phyloP scores from a whole-genome alignment of 371 early-diverging fungal species.

The Amoeboaphelidium protococcarum region DNA sequence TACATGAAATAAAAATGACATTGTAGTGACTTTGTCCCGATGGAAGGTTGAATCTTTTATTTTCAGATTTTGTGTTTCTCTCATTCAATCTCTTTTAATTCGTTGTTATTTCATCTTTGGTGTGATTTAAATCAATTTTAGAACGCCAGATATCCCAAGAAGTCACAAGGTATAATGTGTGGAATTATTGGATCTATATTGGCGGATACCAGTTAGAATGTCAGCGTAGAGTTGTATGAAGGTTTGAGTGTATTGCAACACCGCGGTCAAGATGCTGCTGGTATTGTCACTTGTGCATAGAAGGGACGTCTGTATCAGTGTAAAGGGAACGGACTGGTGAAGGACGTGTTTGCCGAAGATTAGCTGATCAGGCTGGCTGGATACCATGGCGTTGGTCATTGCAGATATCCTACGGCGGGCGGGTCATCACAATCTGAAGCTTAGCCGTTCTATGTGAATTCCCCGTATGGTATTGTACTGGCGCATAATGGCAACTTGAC shows the following conservation, averaged over 20 bases:
- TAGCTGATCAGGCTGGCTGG: slow-evolving; percentile 50
- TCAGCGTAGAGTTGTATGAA: slow-evolving; percentile 55
- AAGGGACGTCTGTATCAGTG: slow-evolving; percentile 87
- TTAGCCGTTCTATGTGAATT: slow-evolving; percentile 95
- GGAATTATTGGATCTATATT: slow-evolving; percentile 67
- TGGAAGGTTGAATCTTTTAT: not conserved
- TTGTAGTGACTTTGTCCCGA: not conserved
- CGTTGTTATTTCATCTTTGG: too few relatives aligned
- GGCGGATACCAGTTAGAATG: slow-evolving; percentile 46
- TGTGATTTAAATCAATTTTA: too few relatives aligned
- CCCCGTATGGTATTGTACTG: slow-evolving; percentile 85
- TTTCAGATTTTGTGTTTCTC: not conserved
- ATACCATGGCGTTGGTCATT: slow-evolving; percentile 81
- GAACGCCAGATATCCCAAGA: too few relatives aligned
- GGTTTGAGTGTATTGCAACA: slow-evolving; percentile 78
- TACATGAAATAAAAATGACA: not conserved
- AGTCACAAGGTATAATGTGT: too few relatives aligned
- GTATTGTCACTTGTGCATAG: slow-evolving; percentile 82
- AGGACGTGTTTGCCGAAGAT: slow-evolving; percentile 64
- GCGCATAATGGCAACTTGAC: slow-evolving; percentile 94
- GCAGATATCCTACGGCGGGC: slow-evolving; percentile 91
- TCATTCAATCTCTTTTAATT: too few relatives aligned
- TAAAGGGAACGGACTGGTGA: slow-evolving; percentile 92
- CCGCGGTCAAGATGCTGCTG: slow-evolving; percentile 96
- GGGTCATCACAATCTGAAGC: slow-evolving; percentile 76